phyloP scores from a whole-genome alignment of 2,329 filamentous ascomycete species.

The Aspergillus pseudoterreus region DNA sequence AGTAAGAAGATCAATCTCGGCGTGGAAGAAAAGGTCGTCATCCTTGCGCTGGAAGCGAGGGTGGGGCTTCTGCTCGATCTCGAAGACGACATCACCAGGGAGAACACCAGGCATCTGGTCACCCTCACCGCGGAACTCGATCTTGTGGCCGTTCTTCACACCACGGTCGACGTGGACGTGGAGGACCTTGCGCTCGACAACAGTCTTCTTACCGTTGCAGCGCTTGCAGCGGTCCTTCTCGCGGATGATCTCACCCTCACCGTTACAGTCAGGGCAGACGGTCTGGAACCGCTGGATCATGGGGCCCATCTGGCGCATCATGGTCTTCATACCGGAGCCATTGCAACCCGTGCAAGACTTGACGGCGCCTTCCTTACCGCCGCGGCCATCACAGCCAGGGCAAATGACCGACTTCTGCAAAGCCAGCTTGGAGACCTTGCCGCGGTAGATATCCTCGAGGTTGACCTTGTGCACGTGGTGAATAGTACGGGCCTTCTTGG shows the following conservation, averaged over 20 bases:
- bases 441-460: conserved; percentile 95
- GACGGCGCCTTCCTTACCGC: conserved; percentile 97
- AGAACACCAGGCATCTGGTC: conserved; percentile 92
- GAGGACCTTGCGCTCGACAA: conserved; percentile 94
- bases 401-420: conserved; percentile 98
- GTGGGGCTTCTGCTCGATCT: conserved; percentile 99
- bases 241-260: conserved; percentile 93
- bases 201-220: conserved; percentile 95
- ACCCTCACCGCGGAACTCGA: conserved; percentile 95
- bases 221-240: conserved; percentile 98
- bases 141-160: conserved; percentile 89
- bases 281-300: conserved; percentile 99
- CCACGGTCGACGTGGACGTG: conserved; percentile 97
- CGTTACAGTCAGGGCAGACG: conserved; percentile 95
- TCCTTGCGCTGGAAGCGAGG: conserved; percentile 90
- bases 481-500: conserved; percentile 90
- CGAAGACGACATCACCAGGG: conserved; percentile 94
- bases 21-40: conserved; percentile 92
- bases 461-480: conserved; percentile 98
- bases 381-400: conserved; percentile 86
- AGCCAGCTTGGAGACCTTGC: conserved; percentile 95
- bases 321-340: conserved; percentile 96
- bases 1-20: conserved; percentile 92
- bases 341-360: conserved; percentile 89
- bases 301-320: conserved; percentile 99